A percentile compares a stretch with the other conserved stretches of the same genome.
Evolutionary conservation across 1,139 yeast genomes (phyloP).

Genomic region (Yamadazyma songkhlaensis): DNA sequence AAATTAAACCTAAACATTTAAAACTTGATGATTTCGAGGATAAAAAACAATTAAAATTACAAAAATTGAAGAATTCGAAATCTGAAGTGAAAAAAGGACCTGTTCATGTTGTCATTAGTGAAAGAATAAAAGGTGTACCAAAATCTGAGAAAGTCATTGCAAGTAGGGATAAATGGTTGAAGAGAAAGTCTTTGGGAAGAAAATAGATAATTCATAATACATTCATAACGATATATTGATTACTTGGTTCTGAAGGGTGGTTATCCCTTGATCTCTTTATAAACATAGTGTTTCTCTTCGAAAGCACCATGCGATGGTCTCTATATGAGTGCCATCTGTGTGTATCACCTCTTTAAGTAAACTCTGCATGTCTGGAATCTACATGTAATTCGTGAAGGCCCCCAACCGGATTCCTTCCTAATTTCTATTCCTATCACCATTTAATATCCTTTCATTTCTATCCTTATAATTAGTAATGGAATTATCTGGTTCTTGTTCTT

Average conservation of each 20-base stretch:
- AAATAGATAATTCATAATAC: constrained; percentile 19
- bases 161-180: constrained; percentile 57
- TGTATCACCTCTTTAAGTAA: no score
- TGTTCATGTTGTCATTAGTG: constrained; percentile 47
- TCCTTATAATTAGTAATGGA: constrained; percentile 13
- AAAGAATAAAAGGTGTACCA: constrained; percentile 39
- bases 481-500: constrained; percentile 16
- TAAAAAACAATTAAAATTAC: constrained; percentile 32
- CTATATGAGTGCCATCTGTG: no score
- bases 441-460: constrained; percentile 16
- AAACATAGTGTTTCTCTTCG: background rate
- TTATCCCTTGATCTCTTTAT: background rate
- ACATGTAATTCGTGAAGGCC: no score
- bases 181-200: constrained; percentile 49
- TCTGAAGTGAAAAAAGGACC: constrained; percentile 51
- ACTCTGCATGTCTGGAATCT: no score
- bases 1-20: constrained; percentile 29
- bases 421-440: no score
- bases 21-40: constrained; percentile 38
- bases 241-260: no score
- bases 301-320: no score
- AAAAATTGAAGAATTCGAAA: constrained; percentile 42
- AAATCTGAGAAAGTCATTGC: constrained; percentile 41
- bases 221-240: background rate
- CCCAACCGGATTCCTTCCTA: no score